Conservation (phyloP, 2,329 filamentous ascomycete species). For the Alternaria gansuensis region DNA sequence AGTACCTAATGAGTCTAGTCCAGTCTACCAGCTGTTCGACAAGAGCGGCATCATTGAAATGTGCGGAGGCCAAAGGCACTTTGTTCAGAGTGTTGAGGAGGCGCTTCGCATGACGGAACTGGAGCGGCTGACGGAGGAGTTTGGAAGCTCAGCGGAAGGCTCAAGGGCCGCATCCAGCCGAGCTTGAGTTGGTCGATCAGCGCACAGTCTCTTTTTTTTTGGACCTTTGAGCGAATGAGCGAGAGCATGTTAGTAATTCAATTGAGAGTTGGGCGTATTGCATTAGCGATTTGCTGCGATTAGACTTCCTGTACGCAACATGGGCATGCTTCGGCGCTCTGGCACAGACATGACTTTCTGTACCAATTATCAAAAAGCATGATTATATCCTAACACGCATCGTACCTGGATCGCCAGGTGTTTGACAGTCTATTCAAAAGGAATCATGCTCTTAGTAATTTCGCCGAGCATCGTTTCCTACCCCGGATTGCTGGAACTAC, state of each 20-base stretch:
- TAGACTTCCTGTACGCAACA: not conserved
- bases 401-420: not conserved
- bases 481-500: not conserved
- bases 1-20: conserved; percentile 58
- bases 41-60: conserved; percentile 84
- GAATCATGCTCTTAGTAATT: not conserved
- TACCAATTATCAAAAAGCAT: not conserved
- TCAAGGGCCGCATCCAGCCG: conserved; percentile 29
- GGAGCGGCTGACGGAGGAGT: conserved; percentile 62
- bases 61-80: conserved; percentile 79
- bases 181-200: conserved; percentile 6
- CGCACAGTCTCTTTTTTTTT: not conserved
- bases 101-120: conserved; percentile 82
- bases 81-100: conserved; percentile 84
- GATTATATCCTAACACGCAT: not conserved
- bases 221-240: not conserved
- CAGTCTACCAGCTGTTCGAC: conserved; percentile 76
- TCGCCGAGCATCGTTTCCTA: not conserved
- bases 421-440: not conserved
- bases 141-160: conserved; percentile 37
- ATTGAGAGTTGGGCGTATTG: not conserved
- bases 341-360: not conserved
- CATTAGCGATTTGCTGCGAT: not conserved
- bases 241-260: not conserved
- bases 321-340: not conserved